Evolutionary conservation across 352 stramenopile species (phyloP).

Genomic region (Phytophthora kernoviae): DNA sequence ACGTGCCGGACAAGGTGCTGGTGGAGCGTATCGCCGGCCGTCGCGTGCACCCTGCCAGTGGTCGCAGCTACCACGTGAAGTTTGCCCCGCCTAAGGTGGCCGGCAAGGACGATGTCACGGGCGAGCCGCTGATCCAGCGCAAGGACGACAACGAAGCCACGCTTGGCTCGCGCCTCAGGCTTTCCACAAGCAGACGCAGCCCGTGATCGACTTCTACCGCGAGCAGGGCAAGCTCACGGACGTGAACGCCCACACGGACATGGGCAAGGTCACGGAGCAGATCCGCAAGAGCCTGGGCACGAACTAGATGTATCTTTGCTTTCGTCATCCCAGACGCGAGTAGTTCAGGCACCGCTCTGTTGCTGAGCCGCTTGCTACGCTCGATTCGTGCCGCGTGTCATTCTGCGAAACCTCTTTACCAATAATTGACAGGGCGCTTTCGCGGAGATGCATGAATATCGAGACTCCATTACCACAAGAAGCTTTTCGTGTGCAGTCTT

Average conservation of each 20-base stretch:
- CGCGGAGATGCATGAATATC: neutral
- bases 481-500: too few species aligned
- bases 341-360: conserved; percentile 18
- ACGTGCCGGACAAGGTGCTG: conserved; percentile 95
- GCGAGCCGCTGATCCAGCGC: conserved; percentile 96
- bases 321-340: conserved; percentile 12
- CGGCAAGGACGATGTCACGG: conserved; percentile 93
- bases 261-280: conserved; percentile 82
- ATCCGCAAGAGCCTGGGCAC: conserved; percentile 75
- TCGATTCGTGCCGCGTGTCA: neutral
- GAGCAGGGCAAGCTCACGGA: conserved; percentile 83
- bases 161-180: conserved; percentile 91
- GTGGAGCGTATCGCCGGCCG: conserved; percentile 97
- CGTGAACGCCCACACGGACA: conserved; percentile 92
- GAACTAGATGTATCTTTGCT: conserved; percentile 55
- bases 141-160: conserved; percentile 97
- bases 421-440: neutral
- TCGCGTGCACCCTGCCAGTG: conserved; percentile 95
- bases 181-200: conserved; percentile 98
- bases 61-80: conserved; percentile 98
- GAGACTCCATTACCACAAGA: neutral
- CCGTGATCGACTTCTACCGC: conserved; percentile 94
- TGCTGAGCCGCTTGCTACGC: conserved; percentile 17
- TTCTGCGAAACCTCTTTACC: neutral
- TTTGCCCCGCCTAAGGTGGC: conserved; percentile 95